Evolutionary conservation across 2,329 filamentous ascomycete species (phyloP).

Genomic region (Hymenoscyphus fructigenus): DNA sequence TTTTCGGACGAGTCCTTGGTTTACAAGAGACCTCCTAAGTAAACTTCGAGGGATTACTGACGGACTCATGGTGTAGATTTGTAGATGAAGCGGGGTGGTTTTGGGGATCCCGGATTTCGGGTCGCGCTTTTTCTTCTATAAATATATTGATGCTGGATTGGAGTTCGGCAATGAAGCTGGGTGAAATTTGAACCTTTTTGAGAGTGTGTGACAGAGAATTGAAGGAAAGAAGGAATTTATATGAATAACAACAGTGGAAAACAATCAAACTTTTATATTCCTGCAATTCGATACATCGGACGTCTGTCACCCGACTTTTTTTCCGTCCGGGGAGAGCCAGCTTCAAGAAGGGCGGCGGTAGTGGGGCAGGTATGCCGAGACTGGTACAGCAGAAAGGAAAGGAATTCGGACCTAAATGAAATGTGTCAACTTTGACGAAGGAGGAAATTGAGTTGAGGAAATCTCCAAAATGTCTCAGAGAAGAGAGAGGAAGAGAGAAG

Average conservation of each 20-base stretch:
- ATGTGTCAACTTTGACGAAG: neutral
- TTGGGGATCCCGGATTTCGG: neutral
- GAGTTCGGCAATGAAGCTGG: neutral
- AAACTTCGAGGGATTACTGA: neutral
- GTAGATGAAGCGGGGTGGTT: neutral
- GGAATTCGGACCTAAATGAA: neutral
- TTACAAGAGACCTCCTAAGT: neutral
- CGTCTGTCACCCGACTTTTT: neutral
- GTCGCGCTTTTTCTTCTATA: neutral
- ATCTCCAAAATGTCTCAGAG: too few relatives aligned
- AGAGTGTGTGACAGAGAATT: neutral
- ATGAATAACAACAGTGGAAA: neutral
- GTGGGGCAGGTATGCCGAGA: neutral
- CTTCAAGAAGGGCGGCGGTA: neutral
- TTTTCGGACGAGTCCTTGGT: neutral
- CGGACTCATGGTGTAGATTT: neutral
- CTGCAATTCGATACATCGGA: neutral
- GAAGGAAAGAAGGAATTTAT: neutral
- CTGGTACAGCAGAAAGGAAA: neutral
- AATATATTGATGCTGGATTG: neutral
- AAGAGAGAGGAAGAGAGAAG: too few relatives aligned
- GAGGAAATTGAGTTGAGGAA: neutral
- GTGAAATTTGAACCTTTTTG: too few relatives aligned
- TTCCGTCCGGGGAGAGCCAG: too few relatives aligned
- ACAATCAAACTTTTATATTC: neutral